Evolutionary conservation across 2,329 filamentous ascomycete genomes (phyloP), one percentile per base, ranked within the genome.

Genomic region (Chrysosporium keratinophilum): DNA sequence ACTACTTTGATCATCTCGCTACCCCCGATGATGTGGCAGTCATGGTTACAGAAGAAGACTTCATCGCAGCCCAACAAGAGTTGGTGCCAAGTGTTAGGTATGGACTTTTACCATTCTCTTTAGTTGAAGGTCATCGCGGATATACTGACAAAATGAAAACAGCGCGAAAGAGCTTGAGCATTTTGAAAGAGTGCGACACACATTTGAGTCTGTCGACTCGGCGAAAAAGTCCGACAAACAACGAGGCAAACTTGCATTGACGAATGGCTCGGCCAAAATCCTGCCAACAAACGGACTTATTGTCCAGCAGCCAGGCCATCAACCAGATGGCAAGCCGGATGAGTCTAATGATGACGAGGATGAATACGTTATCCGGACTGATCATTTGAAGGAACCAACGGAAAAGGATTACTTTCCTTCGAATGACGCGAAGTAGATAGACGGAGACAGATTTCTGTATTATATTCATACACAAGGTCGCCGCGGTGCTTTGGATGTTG

Each of bases 1-100:
- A 93, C 71, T 98, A 90, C 73, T 98, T 98, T 67, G 93, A 98
- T 66, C 91, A 97, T 70, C 77, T 87, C 60, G 89, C 91, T 12
- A 87, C 81, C 0, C 78, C 83, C 10, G 85, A 87, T 45, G 93
- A 98, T 65, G 81, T 91, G 1, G 80, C 84, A 23, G 91, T 98
- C 59, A 83, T 87, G 72, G 93, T 98, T 28, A 86, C 82, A 0
- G 91, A 96, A 68, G 79, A 85, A 47, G 93, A 98, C 69, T 98
- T 98, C 65, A 67, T 85, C 19, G 80, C 80, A 23, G 93, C 93
- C 0, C 83, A 91, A 63, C 74, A 75, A 42, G 93, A 97, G 71
- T 78, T 98, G 40, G 84, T 97, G n/a, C 90, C 90, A 14, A 90
- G 85, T 71, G 93, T 98, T 50, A 77, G 74, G 72, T 76, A 71